Evolutionary conservation across 441 rosid genomes (phyloP).

Genomic region (Iberis amara): DNA sequence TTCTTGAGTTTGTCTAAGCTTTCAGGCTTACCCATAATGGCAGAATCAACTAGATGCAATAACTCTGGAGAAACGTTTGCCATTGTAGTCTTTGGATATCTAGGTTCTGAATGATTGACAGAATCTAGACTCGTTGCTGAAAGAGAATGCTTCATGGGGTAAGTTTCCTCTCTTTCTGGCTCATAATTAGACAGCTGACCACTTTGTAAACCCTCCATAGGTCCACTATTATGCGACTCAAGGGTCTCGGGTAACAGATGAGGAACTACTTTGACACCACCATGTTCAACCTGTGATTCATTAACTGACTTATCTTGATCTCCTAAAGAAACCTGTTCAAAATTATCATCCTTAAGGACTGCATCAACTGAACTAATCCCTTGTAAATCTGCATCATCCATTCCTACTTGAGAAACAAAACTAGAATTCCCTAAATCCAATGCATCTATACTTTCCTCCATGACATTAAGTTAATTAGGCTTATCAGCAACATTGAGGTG

Average conservation of each 20-base stretch:
- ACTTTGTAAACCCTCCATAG: constrained; percentile 30
- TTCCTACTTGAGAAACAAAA: background rate
- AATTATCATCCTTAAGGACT: constrained; percentile 49
- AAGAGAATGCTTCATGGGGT: constrained; percentile 36
- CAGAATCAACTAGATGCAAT: constrained; percentile 91
- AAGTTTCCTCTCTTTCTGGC: constrained; percentile 35
- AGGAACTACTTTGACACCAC: constrained; percentile 26
- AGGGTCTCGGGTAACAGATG: constrained; percentile 24
- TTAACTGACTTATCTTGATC: constrained; percentile 44
- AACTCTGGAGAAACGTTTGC: constrained; percentile 92
- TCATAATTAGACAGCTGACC: constrained; percentile 43
- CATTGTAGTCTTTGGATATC: constrained; percentile 60
- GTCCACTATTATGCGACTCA: constrained; percentile 31
- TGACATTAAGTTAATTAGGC: background rate
- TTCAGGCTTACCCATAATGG: constrained; percentile 91
- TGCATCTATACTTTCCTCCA: constrained; percentile 34
- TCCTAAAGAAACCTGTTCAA: constrained; percentile 67
- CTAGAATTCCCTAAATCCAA: constrained; percentile 29
- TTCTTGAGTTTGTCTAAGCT: constrained; percentile 75
- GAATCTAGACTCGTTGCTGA: constrained; percentile 61
- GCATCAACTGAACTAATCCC: constrained; percentile 34
- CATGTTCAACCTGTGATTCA: constrained; percentile 31
- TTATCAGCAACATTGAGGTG: constrained; percentile 21
- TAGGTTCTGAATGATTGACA: constrained; percentile 31
- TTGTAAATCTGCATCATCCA: constrained; percentile 2